phyloP scores from a whole-genome alignment of 83 land plant genomes.

The Thuja plicata region DNA sequence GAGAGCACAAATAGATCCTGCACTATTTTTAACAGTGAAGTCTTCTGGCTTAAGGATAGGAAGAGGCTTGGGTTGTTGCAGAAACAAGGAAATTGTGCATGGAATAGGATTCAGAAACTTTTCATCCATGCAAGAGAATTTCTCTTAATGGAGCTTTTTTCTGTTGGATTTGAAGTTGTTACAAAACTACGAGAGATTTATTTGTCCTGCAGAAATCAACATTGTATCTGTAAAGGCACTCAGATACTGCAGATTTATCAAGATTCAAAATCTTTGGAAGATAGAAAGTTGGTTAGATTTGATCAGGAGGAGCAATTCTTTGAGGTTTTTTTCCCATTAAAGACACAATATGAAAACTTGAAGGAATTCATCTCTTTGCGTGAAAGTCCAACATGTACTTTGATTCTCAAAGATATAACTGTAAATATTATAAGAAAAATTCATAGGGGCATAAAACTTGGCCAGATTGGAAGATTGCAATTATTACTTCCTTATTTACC shows the following conservation, averaged over 20 bases:
- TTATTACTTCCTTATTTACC: conserved; percentile 19
- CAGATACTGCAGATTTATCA: conserved; percentile 15
- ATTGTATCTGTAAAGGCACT: neutral
- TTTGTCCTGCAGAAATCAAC: neutral
- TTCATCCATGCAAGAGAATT: conserved; percentile 13
- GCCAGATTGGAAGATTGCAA: conserved; percentile 34
- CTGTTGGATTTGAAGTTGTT: conserved; percentile 27
- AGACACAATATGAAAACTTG: conserved; percentile 1
- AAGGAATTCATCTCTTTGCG: conserved; percentile 21
- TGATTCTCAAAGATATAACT: conserved; percentile 25
- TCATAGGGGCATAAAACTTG: conserved; percentile 18
- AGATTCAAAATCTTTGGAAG: conserved; percentile 8
- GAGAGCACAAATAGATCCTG: conserved; percentile 5
- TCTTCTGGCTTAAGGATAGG: conserved; percentile 25
- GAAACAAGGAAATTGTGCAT: neutral
- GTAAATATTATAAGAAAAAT: neutral
- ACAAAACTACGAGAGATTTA: conserved; percentile 20
- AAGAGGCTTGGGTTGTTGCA: neutral
- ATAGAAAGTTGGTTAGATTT: neutral
- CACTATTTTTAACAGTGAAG: conserved; percentile 21
- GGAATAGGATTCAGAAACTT: conserved; percentile 15
- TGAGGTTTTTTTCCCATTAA: conserved; percentile 20
- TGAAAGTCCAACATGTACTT: conserved; percentile 4
- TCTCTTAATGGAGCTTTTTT: conserved; percentile 27
- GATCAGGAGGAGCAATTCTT: neutral